These are phyloP conservation scores for Eucalyptus camaldulensis DNA, from an alignment of 345 rosid genomes.

Conservation along the genomic window DNA sequence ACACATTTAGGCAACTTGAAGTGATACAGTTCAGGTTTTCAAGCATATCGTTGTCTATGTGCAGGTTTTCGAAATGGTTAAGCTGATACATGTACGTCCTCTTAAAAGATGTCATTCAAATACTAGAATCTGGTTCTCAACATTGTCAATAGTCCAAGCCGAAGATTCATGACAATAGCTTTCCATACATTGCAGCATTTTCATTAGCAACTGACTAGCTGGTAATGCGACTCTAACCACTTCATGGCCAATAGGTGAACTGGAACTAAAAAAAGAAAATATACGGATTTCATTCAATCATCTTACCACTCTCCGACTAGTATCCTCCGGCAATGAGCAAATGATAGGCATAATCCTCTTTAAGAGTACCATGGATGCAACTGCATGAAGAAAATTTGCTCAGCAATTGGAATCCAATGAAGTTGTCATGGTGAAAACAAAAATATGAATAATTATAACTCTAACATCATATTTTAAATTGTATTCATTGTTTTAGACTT, in stretches of 20 bases:
- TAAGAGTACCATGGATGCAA: neutral
- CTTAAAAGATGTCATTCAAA: neutral
- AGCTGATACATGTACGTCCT: neutral
- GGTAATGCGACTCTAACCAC: neutral
- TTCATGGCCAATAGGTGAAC: neutral
- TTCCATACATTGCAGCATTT: neutral
- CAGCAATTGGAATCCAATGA: neutral
- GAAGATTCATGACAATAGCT: neutral
- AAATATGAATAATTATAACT: neutral
- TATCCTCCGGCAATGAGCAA: too few species aligned
- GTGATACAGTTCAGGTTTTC: neutral
- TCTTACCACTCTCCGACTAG: neutral
- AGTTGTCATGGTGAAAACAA: neutral
- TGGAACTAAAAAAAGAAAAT: neutral
- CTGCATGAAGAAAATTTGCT: neutral
- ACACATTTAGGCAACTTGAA: neutral
- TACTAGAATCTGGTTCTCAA: neutral
- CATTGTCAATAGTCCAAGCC: neutral
- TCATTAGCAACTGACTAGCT: neutral
- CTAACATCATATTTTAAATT: too few species aligned
- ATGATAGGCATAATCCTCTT: neutral
- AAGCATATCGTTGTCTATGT: neutral
- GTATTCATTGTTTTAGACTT: too few species aligned
- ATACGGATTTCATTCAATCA: too few species aligned
- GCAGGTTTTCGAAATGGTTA: neutral